Percentiles rank a stretch among this genome's conserved stretches.
Evolutionary conservation across 768 basidiomycete genomes (phyloP).

Genomic region (Naganishia antarctica): DNA sequence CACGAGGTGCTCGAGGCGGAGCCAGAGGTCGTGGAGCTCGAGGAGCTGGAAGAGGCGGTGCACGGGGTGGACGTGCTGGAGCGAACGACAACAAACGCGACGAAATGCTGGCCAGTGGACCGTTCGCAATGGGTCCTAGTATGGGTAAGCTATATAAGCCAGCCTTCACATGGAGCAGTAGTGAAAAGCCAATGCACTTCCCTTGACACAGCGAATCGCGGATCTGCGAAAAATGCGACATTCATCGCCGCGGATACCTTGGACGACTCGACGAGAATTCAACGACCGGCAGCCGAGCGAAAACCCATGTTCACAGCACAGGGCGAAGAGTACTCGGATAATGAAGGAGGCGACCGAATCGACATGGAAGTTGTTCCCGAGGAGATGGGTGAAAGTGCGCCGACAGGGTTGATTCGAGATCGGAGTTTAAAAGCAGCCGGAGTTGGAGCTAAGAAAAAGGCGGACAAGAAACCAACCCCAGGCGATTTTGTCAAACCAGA

Average conservation of each 20-base stretch:
- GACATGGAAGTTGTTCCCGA: constrained; percentile 45
- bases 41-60: constrained; percentile 25
- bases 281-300: constrained; percentile 19
- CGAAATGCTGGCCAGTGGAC: constrained; percentile 31
- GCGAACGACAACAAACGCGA: neutral
- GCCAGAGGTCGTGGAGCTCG: constrained; percentile 25
- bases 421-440: constrained; percentile 27
- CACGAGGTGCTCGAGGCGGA: constrained; percentile 27
- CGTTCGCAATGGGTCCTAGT: constrained; percentile 30
- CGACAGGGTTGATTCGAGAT: constrained; percentile 40
- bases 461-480: constrained; percentile 26
- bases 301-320: constrained; percentile 29
- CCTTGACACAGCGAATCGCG: constrained; percentile 4
- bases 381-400: constrained; percentile 43
- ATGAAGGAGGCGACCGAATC: constrained; percentile 34
- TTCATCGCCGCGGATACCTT: constrained; percentile 14
- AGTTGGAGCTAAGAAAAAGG: constrained; percentile 15
- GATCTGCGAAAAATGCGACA: constrained; percentile 3
- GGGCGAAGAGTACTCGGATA: constrained; percentile 43
- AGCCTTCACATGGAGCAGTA: neutral
- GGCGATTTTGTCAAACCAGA: constrained; percentile 38
- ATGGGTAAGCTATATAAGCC: constrained; percentile 13
- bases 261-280: constrained; percentile 1
- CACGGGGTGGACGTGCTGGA: constrained; percentile 9
- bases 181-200: neutral